These are phyloP conservation scores for Alternaria ethzedia DNA, from an alignment of 2,329 filamentous ascomycete species.

Conservation along the genomic window DNA sequence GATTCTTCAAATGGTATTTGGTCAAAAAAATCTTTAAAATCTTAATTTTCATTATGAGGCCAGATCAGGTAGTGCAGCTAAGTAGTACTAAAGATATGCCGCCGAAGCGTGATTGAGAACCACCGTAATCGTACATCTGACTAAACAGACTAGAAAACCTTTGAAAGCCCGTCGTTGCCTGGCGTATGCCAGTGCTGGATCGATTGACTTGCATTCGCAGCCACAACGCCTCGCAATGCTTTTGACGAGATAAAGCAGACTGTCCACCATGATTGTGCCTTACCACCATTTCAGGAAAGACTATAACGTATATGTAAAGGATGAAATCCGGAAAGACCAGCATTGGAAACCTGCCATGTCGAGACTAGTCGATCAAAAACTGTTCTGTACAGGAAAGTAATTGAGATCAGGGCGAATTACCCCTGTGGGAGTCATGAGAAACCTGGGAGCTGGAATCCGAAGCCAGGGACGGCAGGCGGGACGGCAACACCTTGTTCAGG, in stretches of 20 bases:
- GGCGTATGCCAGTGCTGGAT: not conserved
- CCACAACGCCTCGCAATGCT: conserved; percentile 32
- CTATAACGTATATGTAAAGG: conserved; percentile 2
- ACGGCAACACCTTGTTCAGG: conserved; percentile 55
- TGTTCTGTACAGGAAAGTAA: not conserved
- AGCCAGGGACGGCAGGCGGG: conserved; percentile 61
- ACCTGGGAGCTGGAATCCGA: conserved; percentile 57
- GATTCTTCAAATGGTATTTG: not conserved
- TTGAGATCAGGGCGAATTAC: not conserved
- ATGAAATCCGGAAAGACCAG: not conserved
- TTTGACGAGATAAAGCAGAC: conserved; percentile 2
- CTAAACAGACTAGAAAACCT: not conserved
- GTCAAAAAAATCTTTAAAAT: not conserved
- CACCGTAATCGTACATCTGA: not conserved
- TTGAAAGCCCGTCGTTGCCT: not conserved
- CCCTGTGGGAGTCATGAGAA: conserved; percentile 18
- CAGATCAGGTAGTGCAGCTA: not conserved
- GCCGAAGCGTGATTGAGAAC: not conserved
- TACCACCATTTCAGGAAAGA: not conserved
- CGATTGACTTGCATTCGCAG: not conserved
- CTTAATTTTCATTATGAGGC: not conserved
- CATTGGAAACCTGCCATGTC: not conserved
- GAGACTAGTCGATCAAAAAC: not conserved
- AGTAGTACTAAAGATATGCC: not conserved
- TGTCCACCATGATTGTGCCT: not conserved